Evolutionary conservation across 306 rosid genomes (phyloP).

Genomic region (Citrullus amarus): DNA sequence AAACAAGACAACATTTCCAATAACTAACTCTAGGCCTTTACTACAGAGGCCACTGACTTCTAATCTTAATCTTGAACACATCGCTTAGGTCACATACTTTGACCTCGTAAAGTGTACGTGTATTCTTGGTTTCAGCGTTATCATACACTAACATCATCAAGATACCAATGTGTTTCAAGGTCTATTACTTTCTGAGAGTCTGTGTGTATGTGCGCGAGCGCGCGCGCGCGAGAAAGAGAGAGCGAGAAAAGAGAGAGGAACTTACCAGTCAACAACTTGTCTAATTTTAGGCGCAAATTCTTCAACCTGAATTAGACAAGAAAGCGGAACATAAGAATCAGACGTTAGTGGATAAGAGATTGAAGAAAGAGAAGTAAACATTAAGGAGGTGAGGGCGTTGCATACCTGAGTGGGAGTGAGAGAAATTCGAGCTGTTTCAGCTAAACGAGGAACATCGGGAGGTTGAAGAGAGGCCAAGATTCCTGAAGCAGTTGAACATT

Average conservation of each 20-base stretch:
- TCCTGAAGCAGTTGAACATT: constrained; percentile 16
- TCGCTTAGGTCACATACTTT: not conserved
- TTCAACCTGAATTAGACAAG: constrained; percentile 33
- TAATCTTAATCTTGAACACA: not conserved
- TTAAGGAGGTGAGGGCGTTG: not conserved
- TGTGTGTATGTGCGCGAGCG: not conserved
- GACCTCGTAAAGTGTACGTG: not conserved
- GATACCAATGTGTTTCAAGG: not conserved
- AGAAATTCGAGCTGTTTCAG: constrained; percentile 67
- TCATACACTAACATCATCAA: not conserved
- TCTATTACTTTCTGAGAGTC: not conserved
- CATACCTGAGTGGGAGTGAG: constrained; percentile 52
- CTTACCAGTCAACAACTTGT: constrained; percentile 66
- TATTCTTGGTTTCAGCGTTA: not conserved
- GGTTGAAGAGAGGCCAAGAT: constrained; percentile 39
- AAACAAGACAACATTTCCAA: not conserved
- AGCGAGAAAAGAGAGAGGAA: not conserved
- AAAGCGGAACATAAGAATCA: not conserved
- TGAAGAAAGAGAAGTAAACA: not conserved
- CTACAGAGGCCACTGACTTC: not conserved
- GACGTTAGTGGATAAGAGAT: not conserved
- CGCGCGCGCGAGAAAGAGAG: not conserved
- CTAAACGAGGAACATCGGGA: constrained; percentile 56
- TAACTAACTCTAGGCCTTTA: not conserved
- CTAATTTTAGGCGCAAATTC: constrained; percentile 69